Percentiles rank a stretch among this genome's conserved stretches.
Evolutionary conservation across 768 basidiomycete species (phyloP).

Genomic region (Stropharia rugosoannulata): DNA sequence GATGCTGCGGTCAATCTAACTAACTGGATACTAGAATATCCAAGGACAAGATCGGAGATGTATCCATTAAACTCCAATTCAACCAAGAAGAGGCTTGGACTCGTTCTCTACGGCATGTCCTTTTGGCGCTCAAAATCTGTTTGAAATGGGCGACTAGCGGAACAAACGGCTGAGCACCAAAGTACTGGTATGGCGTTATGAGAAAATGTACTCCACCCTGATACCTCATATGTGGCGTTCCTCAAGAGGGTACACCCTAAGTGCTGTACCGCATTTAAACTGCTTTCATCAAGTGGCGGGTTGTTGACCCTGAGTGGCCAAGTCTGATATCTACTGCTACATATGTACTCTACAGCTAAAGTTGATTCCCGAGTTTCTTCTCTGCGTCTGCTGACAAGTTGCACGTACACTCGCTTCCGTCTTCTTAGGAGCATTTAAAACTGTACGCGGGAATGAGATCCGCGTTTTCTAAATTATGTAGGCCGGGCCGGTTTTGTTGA

Average conservation of each 20-base stretch:
- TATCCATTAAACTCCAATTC: constrained; percentile 92
- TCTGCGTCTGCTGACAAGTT: background rate
- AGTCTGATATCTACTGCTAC: too few species aligned
- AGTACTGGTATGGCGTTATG: background rate
- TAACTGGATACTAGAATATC: constrained; percentile 56
- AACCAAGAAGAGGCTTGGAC: constrained; percentile 97
- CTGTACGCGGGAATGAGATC: background rate
- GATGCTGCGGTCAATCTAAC: background rate
- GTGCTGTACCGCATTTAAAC: too few species aligned
- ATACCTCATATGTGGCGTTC: too few species aligned
- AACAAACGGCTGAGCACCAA: constrained; percentile 49
- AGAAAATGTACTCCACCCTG: too few species aligned
- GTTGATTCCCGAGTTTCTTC: background rate
- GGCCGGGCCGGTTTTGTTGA: constrained; percentile 20
- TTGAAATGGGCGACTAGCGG: constrained; percentile 86
- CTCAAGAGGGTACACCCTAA: too few species aligned
- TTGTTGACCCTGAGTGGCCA: too few species aligned
- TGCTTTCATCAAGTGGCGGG: too few species aligned
- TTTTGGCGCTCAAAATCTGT: constrained; percentile 85
- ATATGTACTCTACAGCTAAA: too few species aligned
- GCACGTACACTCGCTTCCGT: background rate
- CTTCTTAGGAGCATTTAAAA: background rate
- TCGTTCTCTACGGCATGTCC: constrained; percentile 85
- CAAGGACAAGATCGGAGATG: constrained; percentile 95
- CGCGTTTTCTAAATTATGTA: background rate